Evolutionary conservation across 225 moss, liverwort and hornwort species (phyloP), one percentile per base, ranked within the genome.

Genomic region (Marchantia paleacea): DNA sequence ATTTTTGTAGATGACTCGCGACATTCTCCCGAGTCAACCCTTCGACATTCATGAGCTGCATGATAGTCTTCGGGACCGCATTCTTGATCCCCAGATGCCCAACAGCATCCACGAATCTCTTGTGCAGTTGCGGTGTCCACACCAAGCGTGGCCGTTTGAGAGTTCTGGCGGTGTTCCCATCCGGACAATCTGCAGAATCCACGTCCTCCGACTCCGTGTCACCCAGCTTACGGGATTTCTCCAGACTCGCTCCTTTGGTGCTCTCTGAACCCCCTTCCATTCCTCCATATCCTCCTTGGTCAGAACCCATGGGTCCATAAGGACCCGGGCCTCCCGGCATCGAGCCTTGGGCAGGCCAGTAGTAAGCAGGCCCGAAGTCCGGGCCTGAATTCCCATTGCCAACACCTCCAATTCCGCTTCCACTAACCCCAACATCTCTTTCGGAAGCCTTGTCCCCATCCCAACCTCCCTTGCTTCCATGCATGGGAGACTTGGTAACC

Each of bases 1-100:
- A 97, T 80, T 97, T 94, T 69, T 97, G 97, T 51, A 97, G 80
- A 88, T 97, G 97, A 55, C 93, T 93, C 0, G 97, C 97, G 19
- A 97, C 97, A 75, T 97, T 97, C 89, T 97, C 97, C 55, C 97
- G 85, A 1, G 91, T 91, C 84, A 97, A 81, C 7, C 97, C 97
- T 73, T 97, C 97, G 72, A 97, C 97, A 69, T 94, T 97, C 97
- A 97, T 97, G 75, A 97, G 90, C 89, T 97, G 94, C 97, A 97
- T 97, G 74, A 97, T 97, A 1, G 94, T 93, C 82, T 97, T 97
- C 0, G 94, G 94, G 16, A 97, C 94, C 0, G 93, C 97, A 53
- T 94, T 97, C 86, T 94, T 94, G 3, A 97, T 92, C 13, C 93
- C 97, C 53, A 97, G 63, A 70, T 94, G 97, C 4, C 97, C 97